Evolutionary conservation across 2,329 filamentous ascomycete genomes (phyloP), one percentile per base, ranked within the genome.

Genomic region (Fusarium nisikadoi): DNA sequence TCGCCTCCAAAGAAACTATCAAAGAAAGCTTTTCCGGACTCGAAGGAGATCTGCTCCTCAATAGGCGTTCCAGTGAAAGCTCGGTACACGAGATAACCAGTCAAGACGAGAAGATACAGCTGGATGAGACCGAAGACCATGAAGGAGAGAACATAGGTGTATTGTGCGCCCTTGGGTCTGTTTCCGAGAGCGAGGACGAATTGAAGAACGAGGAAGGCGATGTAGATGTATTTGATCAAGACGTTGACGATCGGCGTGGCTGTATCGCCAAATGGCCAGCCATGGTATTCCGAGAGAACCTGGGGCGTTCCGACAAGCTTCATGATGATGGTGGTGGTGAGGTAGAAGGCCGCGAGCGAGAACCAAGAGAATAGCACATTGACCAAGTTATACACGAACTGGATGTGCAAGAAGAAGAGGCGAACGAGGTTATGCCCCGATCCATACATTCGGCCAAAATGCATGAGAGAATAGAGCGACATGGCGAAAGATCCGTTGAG

Each of bases 271-370:
- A 76, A 76, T 1, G 74, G 74, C 74, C 74, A 76, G 10, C 71
- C 74, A 45, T 76, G 74, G 25, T 75, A 70, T 35, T 41, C 52
- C 3, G 68, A 68, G 7, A 69, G 17, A 39, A 74, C 59, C 23
- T 75, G 63, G 1, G 74, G 74, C 4, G 57, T 76, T 19, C 74
- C 74, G 23, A 76, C 74, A 25, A 76, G 72, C 36, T 75, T 31
- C 74, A 76, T 76, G 43, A 76, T 76, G 36, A 76, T 73, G 23
- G 71, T 73, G 8, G 74, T 76, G 1, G 74, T 76, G 13, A 76
- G 58, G 11, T 76, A 76, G 46, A 73, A 76, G 5, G 74, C 53
- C 17, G 67, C 74, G 13, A 76, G 53, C 1, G 74, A 73, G 39
- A 76, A 75, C 74, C 74, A 76, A 59, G 58, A 66, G 45, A 76